A percentile compares a stretch with the other conserved stretches of the same genome.
Conservation (phyloP, 495 filamentous ascomycete species). For the Aspergillus heteromorphus region DNA sequence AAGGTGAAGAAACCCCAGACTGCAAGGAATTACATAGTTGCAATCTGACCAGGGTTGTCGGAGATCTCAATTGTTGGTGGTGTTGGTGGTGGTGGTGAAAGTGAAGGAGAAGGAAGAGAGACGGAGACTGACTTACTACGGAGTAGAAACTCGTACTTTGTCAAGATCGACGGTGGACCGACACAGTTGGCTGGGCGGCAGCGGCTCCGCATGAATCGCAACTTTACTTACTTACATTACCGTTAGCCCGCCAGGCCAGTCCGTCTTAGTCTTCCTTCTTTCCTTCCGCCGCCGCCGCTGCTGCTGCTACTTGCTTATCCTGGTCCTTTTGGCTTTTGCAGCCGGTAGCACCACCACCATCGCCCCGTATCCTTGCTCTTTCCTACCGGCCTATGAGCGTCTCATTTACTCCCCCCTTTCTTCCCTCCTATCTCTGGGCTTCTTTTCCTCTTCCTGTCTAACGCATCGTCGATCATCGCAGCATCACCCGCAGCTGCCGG, state of each 20-base stretch:
- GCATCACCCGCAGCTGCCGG: constrained; percentile 10
- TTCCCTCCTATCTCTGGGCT: background rate
- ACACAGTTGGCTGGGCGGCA: constrained; percentile 9
- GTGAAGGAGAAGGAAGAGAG: too few species aligned
- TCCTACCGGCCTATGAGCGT: background rate
- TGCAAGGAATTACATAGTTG: constrained; percentile 4
- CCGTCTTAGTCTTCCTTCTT: background rate
- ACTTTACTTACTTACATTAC: background rate
- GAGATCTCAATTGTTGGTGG: too few species aligned
- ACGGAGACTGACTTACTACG: background rate
- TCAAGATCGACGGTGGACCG: constrained; percentile 1
- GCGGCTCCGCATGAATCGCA: constrained; percentile 14
- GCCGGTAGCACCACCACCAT: background rate
- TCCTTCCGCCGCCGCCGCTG: background rate
- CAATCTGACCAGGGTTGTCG: too few species aligned
- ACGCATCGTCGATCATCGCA: constrained; percentile 21
- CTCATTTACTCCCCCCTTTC: background rate
- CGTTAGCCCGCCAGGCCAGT: background rate
- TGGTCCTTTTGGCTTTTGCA: background rate
- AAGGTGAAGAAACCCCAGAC: background rate
- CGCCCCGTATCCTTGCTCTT: background rate
- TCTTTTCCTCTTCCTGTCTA: constrained; percentile 13
- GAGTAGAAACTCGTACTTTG: background rate
- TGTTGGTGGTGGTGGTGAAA: too few species aligned
- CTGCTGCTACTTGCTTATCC: background rate